Base-by-base conservation (phyloP, 345 rosid genomes). In the Melaleuca alternifolia region DNA sequence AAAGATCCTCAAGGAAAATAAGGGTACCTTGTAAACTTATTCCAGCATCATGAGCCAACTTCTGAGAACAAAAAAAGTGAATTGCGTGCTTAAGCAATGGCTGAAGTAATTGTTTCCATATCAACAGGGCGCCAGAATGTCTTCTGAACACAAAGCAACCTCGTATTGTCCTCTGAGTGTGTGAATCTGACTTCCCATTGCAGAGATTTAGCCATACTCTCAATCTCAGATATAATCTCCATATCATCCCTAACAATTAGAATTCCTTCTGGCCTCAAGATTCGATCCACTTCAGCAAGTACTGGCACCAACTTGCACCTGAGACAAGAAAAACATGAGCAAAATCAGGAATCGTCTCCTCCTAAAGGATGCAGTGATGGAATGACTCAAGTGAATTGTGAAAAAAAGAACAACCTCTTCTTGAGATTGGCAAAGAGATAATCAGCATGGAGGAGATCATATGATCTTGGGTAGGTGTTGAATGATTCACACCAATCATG, bases 401-500 rank as follows among this genome's bases (percentile, higher is more conserved):
- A 44, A 18, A 84, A n/a, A 84, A 62, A 33, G 79, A 41, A 84
- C 61, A 83, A 94, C 99, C 98, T 94, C 90, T 91, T 93, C 87
- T 89, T 91, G 85, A 94, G 77, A 84, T 84, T 87, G 86, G 99
- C 95, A 89, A 95, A 93, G 86, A 96, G 95, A 91, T 94, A 93
- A 89, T 94, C 98, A 0, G 98, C 98, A 52, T 95, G 99, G 85
- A 97, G 92, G 87, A 96, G 95, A 90, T 97, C 98, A 33, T 94
- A 95, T 54, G 97, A 91, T 90, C 99, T 92, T 1, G 99, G 99
- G 87, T 97, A 97, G 9, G 98, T 95, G 86, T 90, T 94, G 91
- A 97, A 97, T 62, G 98, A 95, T 88, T 95, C 94, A 23, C 98
- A 97, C 98, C 98, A 96, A 71, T 97, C 98, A 87, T 97, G 99